These are phyloP conservation scores for Bondarzewia mesenterica DNA, from an alignment of 1,284 basidiomycete genomes.

Conservation along the genomic window DNA sequence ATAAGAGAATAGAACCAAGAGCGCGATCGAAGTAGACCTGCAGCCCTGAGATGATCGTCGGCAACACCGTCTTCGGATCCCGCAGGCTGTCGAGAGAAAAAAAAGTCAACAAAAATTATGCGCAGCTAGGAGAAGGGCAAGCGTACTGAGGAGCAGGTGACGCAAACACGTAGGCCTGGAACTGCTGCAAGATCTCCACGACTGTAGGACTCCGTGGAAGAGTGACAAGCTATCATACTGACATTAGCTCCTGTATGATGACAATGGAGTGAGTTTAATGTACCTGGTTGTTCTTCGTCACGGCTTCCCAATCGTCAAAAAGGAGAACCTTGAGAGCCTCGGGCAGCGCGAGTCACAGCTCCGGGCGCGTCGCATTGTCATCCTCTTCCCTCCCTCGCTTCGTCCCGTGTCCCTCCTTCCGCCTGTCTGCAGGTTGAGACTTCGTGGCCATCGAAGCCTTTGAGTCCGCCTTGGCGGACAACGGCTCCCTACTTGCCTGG, in stretches of 20 bases:
- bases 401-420: slow-evolving; percentile 49
- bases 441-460: slow-evolving; percentile 19
- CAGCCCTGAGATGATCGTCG: slow-evolving; percentile 85
- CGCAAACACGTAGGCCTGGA: slow-evolving; percentile 54
- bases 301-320: slow-evolving; percentile 97
- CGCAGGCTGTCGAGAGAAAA: slow-evolving; percentile 38
- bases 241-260: neutral
- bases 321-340: slow-evolving; percentile 84
- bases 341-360: slow-evolving; percentile 88
- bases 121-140: slow-evolving; percentile 25
- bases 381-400: slow-evolving; percentile 64
- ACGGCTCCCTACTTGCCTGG: slow-evolving; percentile 23
- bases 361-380: slow-evolving; percentile 66
- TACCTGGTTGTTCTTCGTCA: slow-evolving; percentile 92
- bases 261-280: neutral
- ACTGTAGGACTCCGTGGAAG: slow-evolving; percentile 83
- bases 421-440: slow-evolving; percentile 33
- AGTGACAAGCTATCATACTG: slow-evolving; percentile 62
- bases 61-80: slow-evolving; percentile 53
- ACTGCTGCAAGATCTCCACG: slow-evolving; percentile 72
- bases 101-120: too few species aligned
- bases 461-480: slow-evolving; percentile 28
- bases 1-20: slow-evolving; percentile 86
- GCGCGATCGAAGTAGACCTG: slow-evolving; percentile 91
- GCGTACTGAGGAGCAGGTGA: slow-evolving; percentile 42